Evolutionary conservation across 768 basidiomycete species (phyloP), one percentile per base, ranked within the genome.

Genomic region (Collybia mongolica): DNA sequence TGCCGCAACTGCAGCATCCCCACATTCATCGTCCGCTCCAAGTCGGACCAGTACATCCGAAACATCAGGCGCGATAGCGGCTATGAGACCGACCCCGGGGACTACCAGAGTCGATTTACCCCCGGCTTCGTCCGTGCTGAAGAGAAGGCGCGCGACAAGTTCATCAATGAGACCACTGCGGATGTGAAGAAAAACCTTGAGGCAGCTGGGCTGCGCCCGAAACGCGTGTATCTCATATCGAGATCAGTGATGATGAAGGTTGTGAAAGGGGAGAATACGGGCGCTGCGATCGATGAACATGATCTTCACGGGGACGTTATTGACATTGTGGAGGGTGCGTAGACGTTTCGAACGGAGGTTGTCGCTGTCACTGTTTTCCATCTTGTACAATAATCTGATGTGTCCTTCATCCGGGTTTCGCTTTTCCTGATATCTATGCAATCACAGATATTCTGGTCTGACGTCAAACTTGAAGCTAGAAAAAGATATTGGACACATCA

Each of bases 1-100:
- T 66, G 62, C 46, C 55, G 48, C 22, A 60, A 56, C 2, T 67
- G 62, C 55, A 56, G 60, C 1, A 69, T 70, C 28, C 67, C 69
- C 2, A 60, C 64, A 0, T 70, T 63, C 39, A 66, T 70, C 36
- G 64, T 70, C 18, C 69, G 68, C 2, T 71, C 70, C 18, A 68
- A 72, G 40, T 62, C 69, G 0, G 67, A 71, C 35, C 49, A 51
- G 36, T 42, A 48, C 62, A 62, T 52, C 53, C 67, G 68, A 56
- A 70, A 73, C 8, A 66, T 71, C 24, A 54, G 64, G 55, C 55
- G 53, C 48, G 70, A 72, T 38, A 64, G 72, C 39, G 68, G 68
- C 11, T 67, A 65, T 49, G 58, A 73, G 44, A 63, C 71, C 15
- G 70, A 72, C 52, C 63, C 72, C 24, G 40, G 15, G 9, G 40